Evolutionary conservation across 352 stramenopile species (phyloP).

Genomic region (Thraustochytrium striatum): DNA sequence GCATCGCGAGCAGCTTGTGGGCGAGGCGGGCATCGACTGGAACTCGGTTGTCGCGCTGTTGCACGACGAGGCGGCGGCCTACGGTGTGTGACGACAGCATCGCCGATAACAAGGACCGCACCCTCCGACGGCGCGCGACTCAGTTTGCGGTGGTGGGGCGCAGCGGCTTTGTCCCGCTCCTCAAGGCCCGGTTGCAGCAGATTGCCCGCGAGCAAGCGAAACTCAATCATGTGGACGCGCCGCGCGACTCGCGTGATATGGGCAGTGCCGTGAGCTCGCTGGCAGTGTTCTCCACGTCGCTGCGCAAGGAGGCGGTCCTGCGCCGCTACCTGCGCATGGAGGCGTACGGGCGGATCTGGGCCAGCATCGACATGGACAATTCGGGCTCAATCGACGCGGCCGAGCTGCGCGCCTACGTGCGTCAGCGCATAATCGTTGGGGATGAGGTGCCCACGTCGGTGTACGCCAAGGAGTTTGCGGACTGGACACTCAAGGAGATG

Average conservation of each 20-base stretch:
- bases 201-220: not conserved
- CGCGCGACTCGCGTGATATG: not conserved
- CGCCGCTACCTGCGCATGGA: constrained; percentile 14
- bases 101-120: not conserved
- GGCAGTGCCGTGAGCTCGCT: not conserved
- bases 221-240: not conserved
- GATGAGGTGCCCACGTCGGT: not conserved
- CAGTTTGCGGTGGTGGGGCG: not conserved
- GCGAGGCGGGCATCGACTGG: no score
- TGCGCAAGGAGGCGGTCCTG: constrained; percentile 28
- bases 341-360: constrained; percentile 31
- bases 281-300: not conserved
- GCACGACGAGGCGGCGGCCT: no score
- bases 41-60: no score
- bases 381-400: constrained; percentile 6
- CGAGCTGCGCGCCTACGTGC: constrained; percentile 36
- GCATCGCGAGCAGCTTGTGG: no score
- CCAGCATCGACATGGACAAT: constrained; percentile 22
- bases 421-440: not conserved
- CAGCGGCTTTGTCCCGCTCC: not conserved
- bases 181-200: not conserved
- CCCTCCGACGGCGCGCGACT: not conserved
- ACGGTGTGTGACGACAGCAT: no score
- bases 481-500: constrained; percentile 34
- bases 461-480: constrained; percentile 25